Base-by-base conservation (phyloP, 768 basidiomycete species). In the Daedaleopsis sinensis region DNA sequence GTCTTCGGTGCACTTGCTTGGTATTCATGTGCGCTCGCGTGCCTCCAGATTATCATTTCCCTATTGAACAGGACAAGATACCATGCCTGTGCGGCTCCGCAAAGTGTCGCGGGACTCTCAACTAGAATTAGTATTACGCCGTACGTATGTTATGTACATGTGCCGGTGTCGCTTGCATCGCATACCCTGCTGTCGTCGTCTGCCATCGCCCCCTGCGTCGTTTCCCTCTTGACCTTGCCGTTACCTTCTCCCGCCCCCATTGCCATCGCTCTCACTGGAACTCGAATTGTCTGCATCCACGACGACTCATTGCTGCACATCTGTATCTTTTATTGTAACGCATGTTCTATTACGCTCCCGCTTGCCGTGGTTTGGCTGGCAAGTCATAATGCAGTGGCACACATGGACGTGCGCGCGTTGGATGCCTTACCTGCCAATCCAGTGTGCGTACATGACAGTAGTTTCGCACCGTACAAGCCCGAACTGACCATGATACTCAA, bases 61-160 rank as follows among this genome's bases (percentile, higher is more conserved):
- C 97, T 47, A 91, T 97, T 72, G 97, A 99, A 78, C 93, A 97
- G 76, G 94, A 96, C 79, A 96, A 96, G 80, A 95, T 96, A 69
- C 91, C 91, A 58, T 95, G 94, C 80, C 80, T 95, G 27, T 96
- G 94, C 70, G 90, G 96, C 68, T 91, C 94, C 69, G 80, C 82
- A 66, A 91, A 91, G 77, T 98, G 96, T 78, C 90, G 96, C 71
- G 94, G 95, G 64, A 96, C 86, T 80, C 90, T 97, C 80, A 97
- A 97, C 79, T 98, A 91, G 85, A 83, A 64, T 60, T 57, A 63
- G 27, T 32, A 32, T 7, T 32, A 35, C 63, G 60, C 43, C 43
- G 48, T 57, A 52, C 43, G 48, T 57, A 52, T 58, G 55, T 61
- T 65, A 56, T 70, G 65, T 69, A 66, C 67, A 51, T 58, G 49